Conservation (phyloP, 2,329 filamentous ascomycete species). For the Aspergillus carbonarius region DNA sequence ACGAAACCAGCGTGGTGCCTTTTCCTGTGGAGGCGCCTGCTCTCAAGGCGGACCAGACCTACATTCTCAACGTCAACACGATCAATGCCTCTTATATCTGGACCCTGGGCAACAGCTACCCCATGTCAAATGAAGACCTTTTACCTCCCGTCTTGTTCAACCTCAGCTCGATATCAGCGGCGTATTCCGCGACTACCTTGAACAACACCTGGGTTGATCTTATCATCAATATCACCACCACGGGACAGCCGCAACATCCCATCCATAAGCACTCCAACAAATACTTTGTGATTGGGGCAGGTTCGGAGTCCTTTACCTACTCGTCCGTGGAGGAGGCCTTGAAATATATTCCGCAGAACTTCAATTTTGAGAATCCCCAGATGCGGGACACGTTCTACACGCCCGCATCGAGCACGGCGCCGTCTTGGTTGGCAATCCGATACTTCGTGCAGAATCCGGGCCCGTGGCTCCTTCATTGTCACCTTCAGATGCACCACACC, state of each 20-base stretch:
- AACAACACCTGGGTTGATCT: constrained; percentile 58
- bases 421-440: constrained; percentile 46
- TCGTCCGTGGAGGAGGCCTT: constrained; percentile 55
- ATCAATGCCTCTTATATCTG: constrained; percentile 26
- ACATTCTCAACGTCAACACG: constrained; percentile 24
- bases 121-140: constrained; percentile 23
- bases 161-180: constrained; percentile 25
- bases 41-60: constrained; percentile 44
- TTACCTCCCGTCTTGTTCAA: constrained; percentile 29
- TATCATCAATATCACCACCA: constrained; percentile 26
- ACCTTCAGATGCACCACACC: constrained; percentile 51
- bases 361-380: constrained; percentile 60
- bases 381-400: constrained; percentile 53
- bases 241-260: constrained; percentile 56
- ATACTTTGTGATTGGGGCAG: constrained; percentile 58
- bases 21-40: constrained; percentile 51
- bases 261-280: constrained; percentile 67
- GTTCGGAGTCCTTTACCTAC: constrained; percentile 54
- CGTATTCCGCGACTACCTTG: constrained; percentile 32
- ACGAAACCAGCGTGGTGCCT: constrained; percentile 45
- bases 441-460: constrained; percentile 52
- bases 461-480: constrained; percentile 53
- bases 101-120: constrained; percentile 28
- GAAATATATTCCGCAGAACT: constrained; percentile 47
- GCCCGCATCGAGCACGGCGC: constrained; percentile 27